Base-by-base conservation (phyloP, 1,139 yeast genomes). In the Geotrichum histeridarum region DNA sequence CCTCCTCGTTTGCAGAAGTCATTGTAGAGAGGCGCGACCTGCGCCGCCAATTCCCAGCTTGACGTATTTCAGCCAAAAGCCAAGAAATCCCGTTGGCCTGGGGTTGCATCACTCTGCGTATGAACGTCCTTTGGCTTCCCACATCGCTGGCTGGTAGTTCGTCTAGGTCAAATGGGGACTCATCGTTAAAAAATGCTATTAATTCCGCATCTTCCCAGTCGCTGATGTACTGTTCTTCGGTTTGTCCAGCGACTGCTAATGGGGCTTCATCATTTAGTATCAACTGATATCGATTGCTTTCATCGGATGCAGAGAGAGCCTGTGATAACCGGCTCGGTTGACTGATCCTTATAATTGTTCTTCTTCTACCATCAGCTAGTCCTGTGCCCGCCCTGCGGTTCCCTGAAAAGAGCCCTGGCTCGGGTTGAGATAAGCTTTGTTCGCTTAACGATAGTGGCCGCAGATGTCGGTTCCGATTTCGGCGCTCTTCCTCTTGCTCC, bases 21-120 rank as follows among this genome's bases (percentile, higher is more conserved):
- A 48, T 48, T 27, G 53, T 50, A 14, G 48, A 43, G 37, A 50
- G 27, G n/a, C 47, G 33, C 22, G 53, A 43, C 39, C 47, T 41
- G 35, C 53, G 47, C 32, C 36, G 42, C 7, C 32, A 14, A 14
- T 22, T 14, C 2, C 27, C 38, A 8, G 48, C 39, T 7, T 43
- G 48, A 12, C 53, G 27, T 2, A 50, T 42, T 30, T 50, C 53
- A 6, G 53, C 53, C 4, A 50, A 27, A 4, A 50, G 43, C 48
- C 53, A 37, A 4, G 53, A 43, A 6, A 37, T 18, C 8, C 53
- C 53, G n/a, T 43, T 44, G 22, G 15, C 42, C 18, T 44, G 48
- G 11, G 48, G 48, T 36, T 50, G 53, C 31, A 50, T 2, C 27
- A 50, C 48, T 8, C 49, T 48, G 37, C 53, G 42, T 11, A 50